These are phyloP conservation scores for Bryum argenteum DNA, from an alignment of 225 moss, liverwort and hornwort species.

Conservation along the genomic window DNA sequence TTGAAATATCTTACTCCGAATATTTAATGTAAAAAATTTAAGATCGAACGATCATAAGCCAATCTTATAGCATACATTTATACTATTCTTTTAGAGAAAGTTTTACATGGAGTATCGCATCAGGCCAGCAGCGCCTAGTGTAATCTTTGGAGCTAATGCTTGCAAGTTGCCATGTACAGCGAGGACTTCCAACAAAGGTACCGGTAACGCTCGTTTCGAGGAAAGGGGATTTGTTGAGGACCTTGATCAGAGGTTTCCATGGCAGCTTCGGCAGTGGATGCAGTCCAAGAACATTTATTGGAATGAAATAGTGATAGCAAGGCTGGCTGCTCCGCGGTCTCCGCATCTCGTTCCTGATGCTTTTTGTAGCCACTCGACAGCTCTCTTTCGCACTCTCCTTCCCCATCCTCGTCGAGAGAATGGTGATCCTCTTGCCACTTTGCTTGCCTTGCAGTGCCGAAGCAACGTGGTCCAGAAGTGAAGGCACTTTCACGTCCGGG, in stretches of 20 bases:
- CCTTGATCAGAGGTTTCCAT: neutral
- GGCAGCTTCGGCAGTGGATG: slow-evolving; percentile 13
- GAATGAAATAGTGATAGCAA: neutral
- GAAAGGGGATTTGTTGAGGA: neutral
- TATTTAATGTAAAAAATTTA: neutral
- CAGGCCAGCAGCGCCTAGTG: neutral
- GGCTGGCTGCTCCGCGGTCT: neutral
- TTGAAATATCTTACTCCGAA: neutral
- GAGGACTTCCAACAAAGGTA: slow-evolving; percentile 4
- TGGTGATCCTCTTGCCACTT: no score
- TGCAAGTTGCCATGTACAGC: neutral
- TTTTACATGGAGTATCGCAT: neutral
- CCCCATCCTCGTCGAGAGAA: neutral
- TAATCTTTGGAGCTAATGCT: neutral
- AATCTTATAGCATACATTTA: neutral
- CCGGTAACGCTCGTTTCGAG: neutral
- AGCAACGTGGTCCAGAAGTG: no score
- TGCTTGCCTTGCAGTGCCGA: no score
- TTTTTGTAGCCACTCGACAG: neutral
- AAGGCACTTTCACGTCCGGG: no score
- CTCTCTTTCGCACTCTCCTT: slow-evolving; percentile 21
- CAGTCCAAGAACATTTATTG: no score
- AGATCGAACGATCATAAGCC: neutral
- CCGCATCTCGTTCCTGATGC: neutral
- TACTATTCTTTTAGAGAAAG: neutral